Percentiles rank a stretch among this genome's conserved stretches.
Evolutionary conservation across 106 monocot genomes (phyloP).

Genomic region (Apostasia shenzhenica): DNA sequence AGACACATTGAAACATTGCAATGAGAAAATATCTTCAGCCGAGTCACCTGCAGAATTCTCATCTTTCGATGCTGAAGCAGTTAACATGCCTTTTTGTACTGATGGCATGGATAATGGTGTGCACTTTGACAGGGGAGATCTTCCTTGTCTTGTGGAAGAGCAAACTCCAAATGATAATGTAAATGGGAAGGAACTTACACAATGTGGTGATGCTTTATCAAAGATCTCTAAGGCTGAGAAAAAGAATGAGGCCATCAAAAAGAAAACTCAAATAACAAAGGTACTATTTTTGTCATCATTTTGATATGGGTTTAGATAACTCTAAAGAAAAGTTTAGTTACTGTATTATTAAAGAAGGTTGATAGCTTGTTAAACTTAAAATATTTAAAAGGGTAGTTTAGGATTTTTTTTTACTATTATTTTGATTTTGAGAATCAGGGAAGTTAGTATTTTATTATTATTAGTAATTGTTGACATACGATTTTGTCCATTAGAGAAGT

Average conservation of each 20-base stretch:
- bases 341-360: no score
- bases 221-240: conserved; percentile 15
- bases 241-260: conserved; percentile 15
- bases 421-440: no score
- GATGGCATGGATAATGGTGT: conserved; percentile 2
- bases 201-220: conserved; percentile 11
- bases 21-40: conserved; percentile 11
- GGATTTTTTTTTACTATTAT: no score
- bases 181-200: not conserved
- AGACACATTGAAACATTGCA: conserved; percentile 26
- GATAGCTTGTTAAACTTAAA: no score
- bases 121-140: conserved; percentile 10
- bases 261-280: conserved; percentile 27
- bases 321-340: no score
- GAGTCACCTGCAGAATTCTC: not conserved
- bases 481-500: no score
- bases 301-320: not conserved
- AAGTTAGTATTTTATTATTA: no score
- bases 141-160: conserved; percentile 9
- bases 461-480: no score
- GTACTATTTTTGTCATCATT: conserved; percentile 15
- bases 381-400: no score
- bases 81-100: not conserved
- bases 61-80: not conserved
- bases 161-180: conserved; percentile 8